Conservation (phyloP, 140 eudicot genomes). For the Cichorium intybus region DNA sequence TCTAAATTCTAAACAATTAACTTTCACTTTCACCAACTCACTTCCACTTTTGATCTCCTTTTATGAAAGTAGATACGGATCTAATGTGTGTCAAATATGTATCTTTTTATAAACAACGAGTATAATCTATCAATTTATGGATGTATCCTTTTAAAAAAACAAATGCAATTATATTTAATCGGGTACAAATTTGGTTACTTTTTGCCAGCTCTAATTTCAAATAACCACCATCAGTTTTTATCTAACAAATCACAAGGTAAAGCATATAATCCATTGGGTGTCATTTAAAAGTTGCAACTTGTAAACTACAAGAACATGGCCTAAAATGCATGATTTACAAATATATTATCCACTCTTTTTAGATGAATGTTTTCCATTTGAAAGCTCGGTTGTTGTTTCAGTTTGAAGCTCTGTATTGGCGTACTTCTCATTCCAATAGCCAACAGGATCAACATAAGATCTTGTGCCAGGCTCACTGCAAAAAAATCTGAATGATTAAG, state of each 20-base stretch:
- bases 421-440: conserved; percentile 32
- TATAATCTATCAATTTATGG: no score
- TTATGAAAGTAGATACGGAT: no score
- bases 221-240: no score
- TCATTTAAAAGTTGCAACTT: conserved; percentile 4
- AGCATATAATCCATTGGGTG: not conserved
- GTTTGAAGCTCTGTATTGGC: conserved; percentile 13
- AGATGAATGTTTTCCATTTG: conserved; percentile 42
- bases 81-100: no score
- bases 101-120: no score
- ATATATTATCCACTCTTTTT: conserved; percentile 13
- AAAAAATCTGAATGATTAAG: not conserved
- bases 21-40: no score
- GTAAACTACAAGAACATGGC: not conserved
- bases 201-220: no score
- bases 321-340: not conserved
- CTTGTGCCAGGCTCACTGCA: conserved; percentile 40
- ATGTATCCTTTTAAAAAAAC: no score
- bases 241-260: not conserved
- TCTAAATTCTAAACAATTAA: no score
- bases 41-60: no score
- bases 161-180: no score
- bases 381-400: conserved; percentile 32
- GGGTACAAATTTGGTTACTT: no score
- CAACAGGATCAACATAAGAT: conserved; percentile 54